Base-by-base conservation (phyloP, 192 early-diverging fungal species). In the Powellomyces hirtus region DNA sequence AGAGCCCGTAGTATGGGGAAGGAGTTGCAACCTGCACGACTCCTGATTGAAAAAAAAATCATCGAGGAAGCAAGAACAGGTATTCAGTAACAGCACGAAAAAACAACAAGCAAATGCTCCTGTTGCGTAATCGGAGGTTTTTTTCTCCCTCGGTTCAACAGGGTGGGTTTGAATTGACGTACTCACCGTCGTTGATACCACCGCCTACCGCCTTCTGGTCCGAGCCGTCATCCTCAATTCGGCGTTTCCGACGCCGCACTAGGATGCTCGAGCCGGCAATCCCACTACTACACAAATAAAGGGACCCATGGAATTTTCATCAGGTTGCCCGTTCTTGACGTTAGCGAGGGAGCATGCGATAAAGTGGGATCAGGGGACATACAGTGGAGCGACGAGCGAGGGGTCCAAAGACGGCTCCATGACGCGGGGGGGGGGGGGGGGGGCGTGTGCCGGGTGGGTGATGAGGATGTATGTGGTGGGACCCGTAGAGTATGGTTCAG, bases 1-100 rank as follows among this genome's bases (percentile, higher is more conserved):
- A 64, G 7, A 71, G 0, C 26, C 69, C 69, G 38, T 71, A 71
- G 1, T 62, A 71, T 27, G 68, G 42, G 11, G 66, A 45, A n/a
- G 57, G 64, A n/a, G n/a, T n/a, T n/a, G 56, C 24, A 8, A 35
- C 26, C 56, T 35, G 56, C 30, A 8, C 29, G 26, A 53, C 13
- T 24, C 26, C 18, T 42, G 18, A 18, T 18, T 13, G 18, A 42
- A 42, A 18, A 18, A 42, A 8, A 42, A 8, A 8, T 42, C 8
- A 13, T 42, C 40, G 8, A 42, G 10, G 40, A 18, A 8, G 40
- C 40, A 18, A 18, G 40, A 8, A 8, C 40, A 42, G 8, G 40
- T 42, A 13, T 18, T 42, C 18, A 18, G 10, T 8, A 8, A 42
- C 40, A 42, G 40, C 8, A 42, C 8, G 40, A 8, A 8, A 18